These are phyloP conservation scores for Gossypium schwendimanii DNA, from an alignment of 441 rosid genomes.

Conservation along the genomic window DNA sequence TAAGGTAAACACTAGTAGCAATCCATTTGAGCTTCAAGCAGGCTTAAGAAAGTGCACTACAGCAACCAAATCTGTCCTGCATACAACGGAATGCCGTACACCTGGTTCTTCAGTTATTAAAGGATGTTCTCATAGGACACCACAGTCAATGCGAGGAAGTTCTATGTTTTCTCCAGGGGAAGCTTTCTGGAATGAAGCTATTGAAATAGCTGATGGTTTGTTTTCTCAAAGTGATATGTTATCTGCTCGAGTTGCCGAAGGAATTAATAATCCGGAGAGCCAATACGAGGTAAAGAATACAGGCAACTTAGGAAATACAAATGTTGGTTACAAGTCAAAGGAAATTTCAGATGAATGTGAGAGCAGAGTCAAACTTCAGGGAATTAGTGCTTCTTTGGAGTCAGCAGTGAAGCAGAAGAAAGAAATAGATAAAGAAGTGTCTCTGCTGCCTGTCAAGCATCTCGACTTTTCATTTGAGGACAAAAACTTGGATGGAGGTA, in stretches of 20 bases:
- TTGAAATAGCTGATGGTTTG: conserved; percentile 85
- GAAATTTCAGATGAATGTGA: conserved; percentile 37
- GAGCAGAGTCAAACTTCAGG: conserved; percentile 32
- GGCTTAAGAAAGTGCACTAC: conserved; percentile 63
- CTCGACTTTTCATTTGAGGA: conserved; percentile 70
- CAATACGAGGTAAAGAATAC: conserved; percentile 21
- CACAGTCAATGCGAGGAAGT: conserved; percentile 76
- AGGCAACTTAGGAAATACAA: conserved; percentile 23
- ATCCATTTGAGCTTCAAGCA: conserved; percentile 31
- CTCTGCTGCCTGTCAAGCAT: conserved; percentile 78
- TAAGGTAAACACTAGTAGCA: conserved; percentile 29
- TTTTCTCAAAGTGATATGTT: conserved; percentile 31
- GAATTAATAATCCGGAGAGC: conserved; percentile 19
- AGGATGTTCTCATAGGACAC: conserved; percentile 42
- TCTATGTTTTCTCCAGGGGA: conserved; percentile 91
- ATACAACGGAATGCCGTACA: conserved; percentile 41
- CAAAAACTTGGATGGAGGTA: conserved; percentile 33
- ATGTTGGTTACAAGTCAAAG: conserved; percentile 27
- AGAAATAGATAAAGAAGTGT: conserved; percentile 35
- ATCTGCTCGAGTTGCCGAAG: conserved; percentile 23
- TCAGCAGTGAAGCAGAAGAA: conserved; percentile 30
- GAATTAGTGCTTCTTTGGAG: conserved; percentile 31
- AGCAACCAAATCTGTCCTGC: conserved; percentile 30
- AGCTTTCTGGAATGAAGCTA: conserved; percentile 92
- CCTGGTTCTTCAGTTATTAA: conserved; percentile 53